A percentile compares a stretch with the other conserved stretches of the same genome.
phyloP scores from a whole-genome alignment of 116 monocot genomes.

The Iris pallida region DNA sequence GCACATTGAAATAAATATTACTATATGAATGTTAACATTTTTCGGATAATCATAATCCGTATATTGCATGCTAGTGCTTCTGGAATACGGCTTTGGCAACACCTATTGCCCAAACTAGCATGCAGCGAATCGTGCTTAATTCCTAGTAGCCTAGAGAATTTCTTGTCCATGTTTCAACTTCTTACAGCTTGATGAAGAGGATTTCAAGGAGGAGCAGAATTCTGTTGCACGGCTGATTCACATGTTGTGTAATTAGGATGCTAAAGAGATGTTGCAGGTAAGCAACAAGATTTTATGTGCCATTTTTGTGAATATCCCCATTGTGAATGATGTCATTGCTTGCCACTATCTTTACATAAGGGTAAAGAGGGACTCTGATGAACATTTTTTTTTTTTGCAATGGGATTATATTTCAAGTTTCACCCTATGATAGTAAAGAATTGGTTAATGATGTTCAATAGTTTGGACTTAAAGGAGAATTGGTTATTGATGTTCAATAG shows the following conservation, averaged over 20 bases:
- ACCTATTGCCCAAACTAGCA: background rate
- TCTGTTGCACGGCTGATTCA: conserved; percentile 99
- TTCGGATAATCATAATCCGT: background rate
- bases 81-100: background rate
- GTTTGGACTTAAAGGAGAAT: no score
- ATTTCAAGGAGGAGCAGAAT: conserved; percentile 99
- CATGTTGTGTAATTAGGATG: conserved; percentile 90
- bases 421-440: no score
- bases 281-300: background rate
- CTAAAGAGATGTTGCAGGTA: conserved; percentile 98
- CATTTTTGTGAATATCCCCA: background rate
- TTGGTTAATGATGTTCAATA: no score
- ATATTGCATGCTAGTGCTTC: background rate
- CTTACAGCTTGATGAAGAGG: conserved; percentile 92
- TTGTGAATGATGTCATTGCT: background rate
- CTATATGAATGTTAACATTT: background rate
- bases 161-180: background rate
- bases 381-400: background rate
- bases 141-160: background rate
- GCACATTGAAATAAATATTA: background rate
- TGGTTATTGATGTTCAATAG: no score
- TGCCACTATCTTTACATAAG: background rate
- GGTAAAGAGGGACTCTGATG: background rate
- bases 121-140: background rate
- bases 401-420: no score